Conservation (phyloP, 768 basidiomycete species). For the Baorangia bicolor region DNA sequence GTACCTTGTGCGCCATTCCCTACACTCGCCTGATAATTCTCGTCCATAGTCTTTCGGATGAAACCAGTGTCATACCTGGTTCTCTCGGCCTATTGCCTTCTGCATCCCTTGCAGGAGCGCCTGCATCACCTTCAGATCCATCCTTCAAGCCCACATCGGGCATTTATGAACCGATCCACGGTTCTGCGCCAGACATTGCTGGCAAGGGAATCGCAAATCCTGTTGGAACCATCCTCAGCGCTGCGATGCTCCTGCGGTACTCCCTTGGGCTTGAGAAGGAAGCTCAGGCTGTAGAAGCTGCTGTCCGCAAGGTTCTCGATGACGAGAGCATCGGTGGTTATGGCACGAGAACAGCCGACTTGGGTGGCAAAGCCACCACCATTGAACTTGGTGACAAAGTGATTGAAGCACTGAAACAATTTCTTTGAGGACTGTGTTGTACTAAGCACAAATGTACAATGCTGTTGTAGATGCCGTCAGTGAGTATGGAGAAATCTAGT, state of each 20-base stretch:
- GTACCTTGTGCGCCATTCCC: constrained; percentile 28
- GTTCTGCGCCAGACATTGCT: constrained; percentile 95
- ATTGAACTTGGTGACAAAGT: constrained; percentile 82
- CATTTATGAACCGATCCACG: constrained; percentile 96
- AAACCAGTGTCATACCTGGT: constrained; percentile 95
- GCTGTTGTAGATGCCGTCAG: not conserved
- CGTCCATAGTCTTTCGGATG: constrained; percentile 80
- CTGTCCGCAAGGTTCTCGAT: constrained; percentile 91
- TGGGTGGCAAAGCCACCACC: constrained; percentile 78
- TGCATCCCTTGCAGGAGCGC: constrained; percentile 92
- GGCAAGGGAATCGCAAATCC: constrained; percentile 93
- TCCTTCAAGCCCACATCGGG: constrained; percentile 79
- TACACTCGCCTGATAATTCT: not conserved
- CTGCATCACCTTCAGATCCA: constrained; percentile 48
- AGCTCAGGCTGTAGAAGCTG: constrained; percentile 82
- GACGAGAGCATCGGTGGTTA: constrained; percentile 62
- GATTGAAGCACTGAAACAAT: constrained; percentile 63
- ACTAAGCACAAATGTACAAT: not conserved
- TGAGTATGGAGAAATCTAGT: not conserved
- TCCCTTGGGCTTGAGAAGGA: constrained; percentile 87
- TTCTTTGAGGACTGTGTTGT: constrained; percentile 40
- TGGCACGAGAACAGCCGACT: constrained; percentile 81
- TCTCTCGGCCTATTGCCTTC: constrained; percentile 96
- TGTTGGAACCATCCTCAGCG: constrained; percentile 91
- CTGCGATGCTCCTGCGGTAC: constrained; percentile 91